Base-by-base conservation (phyloP, 352 stramenopile genomes). In the Elongisporangium undulatum region DNA sequence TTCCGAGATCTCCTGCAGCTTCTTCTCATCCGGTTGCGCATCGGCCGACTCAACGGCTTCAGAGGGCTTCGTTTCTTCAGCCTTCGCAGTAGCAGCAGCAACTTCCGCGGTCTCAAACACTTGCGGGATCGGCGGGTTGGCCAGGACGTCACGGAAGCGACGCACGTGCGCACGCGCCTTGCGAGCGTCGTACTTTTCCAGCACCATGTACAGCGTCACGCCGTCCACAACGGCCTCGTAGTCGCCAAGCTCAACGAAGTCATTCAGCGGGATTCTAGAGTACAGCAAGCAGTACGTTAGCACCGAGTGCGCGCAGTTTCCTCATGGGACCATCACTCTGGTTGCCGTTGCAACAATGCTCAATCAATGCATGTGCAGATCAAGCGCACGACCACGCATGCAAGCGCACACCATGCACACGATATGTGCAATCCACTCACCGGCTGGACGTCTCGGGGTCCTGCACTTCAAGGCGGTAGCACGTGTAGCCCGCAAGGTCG, bases 181-280 rank as follows among this genome's bases (percentile, higher is more conserved):
- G 63, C 86, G 82, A 4, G 86, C 79, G 63, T 94, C 85, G 61
- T 95, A 96, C 64, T 89, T 92, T 23, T 96, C 87, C 53, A 92
- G 77, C 58, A 92, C 78, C 77, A 96, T 95, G 51, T 80, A 77
- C 54, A 94, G 64, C 58, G 74, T 87, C 15, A 58, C 69, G 49
- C 74, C 76, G 51, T 96, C 78, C n/a, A 59, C 64, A 34, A 93
- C 74, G 24, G 70, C 66, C 53, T 90, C 79, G 69, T 92, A 94
- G 55, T 96, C 87, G 51, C 72, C 81, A 8, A 96, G 77, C 71
- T 96, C 87, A 29, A 93, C 80, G 56, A 83, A 96, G 67, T 96
- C 87, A 34, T 96, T 96, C 20, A 96, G 71, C 45, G 78, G 49
- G 24, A 85, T 38, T 69, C 75, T 84, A 50, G 59, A 13, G 8